Conservation (phyloP, 140 eudicot genomes). For the Anethum foeniculum region DNA sequence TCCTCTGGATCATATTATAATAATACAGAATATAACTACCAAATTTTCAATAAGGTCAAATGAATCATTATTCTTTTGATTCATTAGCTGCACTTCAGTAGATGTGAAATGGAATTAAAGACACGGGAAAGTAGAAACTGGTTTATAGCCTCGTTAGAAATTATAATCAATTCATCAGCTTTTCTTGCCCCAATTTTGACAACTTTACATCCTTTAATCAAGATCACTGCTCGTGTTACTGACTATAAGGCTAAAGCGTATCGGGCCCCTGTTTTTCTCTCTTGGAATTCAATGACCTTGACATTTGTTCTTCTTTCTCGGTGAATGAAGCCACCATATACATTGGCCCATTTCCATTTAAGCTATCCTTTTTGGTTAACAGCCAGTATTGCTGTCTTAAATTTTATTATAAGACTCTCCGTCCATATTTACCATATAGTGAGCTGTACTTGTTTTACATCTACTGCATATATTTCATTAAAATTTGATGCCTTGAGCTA, state of each 20-base stretch:
- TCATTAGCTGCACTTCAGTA: background rate
- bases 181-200: background rate
- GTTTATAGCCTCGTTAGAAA: background rate
- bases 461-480: background rate
- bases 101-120: background rate
- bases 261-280: background rate
- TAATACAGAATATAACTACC: too few species aligned
- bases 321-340: background rate
- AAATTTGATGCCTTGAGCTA: background rate
- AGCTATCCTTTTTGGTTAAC: background rate
- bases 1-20: too few species aligned
- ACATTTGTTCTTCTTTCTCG: background rate
- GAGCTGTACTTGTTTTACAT: background rate
- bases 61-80: background rate
- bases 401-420: background rate
- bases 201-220: background rate
- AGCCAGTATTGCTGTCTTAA: background rate
- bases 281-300: background rate
- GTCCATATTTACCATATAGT: background rate
- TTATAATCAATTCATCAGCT: background rate
- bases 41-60: background rate
- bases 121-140: background rate
- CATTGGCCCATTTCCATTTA: background rate
- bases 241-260: background rate
- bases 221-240: background rate